These are phyloP conservation scores for Yarrowia osloensis DNA, from an alignment of 805 yeast species.

Conservation along the genomic window DNA sequence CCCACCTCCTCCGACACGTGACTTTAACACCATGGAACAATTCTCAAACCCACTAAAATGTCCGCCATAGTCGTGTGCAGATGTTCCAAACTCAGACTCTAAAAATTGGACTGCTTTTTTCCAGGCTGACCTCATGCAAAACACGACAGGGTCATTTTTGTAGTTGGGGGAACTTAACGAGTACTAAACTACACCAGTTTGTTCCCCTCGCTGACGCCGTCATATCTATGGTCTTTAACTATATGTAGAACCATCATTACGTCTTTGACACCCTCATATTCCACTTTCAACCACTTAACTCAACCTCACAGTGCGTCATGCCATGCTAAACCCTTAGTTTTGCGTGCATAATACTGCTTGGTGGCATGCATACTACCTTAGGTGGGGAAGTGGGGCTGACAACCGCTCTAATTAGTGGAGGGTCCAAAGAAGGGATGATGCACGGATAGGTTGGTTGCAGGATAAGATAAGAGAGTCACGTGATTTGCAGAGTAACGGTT, in stretches of 20 bases:
- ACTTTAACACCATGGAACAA: background rate
- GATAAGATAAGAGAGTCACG: background rate
- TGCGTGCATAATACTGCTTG: background rate
- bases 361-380: slow-evolving; percentile 2
- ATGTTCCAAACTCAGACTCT: slow-evolving; percentile 4
- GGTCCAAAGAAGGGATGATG: background rate
- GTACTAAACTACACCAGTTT: background rate
- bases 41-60: background rate
- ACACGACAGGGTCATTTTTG: background rate
- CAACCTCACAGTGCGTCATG: slow-evolving; percentile 7
- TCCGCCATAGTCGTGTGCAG: slow-evolving; percentile 4
- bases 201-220: background rate
- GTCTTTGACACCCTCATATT: too few relatives aligned
- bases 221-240: background rate
- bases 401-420: background rate
- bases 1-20: too few relatives aligned
- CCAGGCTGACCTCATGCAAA: background rate
- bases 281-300: background rate
- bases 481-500: background rate
- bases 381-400: slow-evolving; percentile 26
- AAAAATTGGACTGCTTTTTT: background rate
- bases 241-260: too few relatives aligned
- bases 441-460: background rate
- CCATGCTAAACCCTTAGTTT: background rate
- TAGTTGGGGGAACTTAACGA: too few relatives aligned